Base-by-base conservation (phyloP, 176 grass and related monocot genomes). In the Triticum urartu region DNA sequence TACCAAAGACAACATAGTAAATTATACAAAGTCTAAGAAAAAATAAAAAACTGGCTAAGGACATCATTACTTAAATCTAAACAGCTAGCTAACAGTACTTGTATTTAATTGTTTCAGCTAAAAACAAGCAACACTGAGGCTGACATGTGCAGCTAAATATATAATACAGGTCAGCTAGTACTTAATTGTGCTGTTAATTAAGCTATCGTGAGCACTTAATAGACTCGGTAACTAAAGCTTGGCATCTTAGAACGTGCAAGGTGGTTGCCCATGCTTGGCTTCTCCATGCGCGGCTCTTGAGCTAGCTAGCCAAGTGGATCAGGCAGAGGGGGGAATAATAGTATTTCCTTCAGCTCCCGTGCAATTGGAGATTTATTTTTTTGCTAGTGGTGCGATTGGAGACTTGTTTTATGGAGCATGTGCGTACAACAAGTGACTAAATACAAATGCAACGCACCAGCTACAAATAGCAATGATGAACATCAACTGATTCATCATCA, bases 161-260 rank as follows among this genome's bases (percentile, higher is more conserved):
- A 47, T 3, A 87, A 76, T 81, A 45, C 42, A 17, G 47, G 35
- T 70, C 40, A 83, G n/a, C 21, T 75, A 78, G 75, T 84, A 84
- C 45, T 77, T 56, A 75, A 92, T 35, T 70, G 56, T 12, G 24
- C 4, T 34, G 38, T 50, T 89, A 77, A 89, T 81, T 77, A 89
- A 84, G 79, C 40, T 79, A 81, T 88, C 87, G 69, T 83, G 85
- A 68, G 68, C 66, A 62, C 68, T 91, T 80, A 87, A 81, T 85
- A 79, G 81, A 43, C 77, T 75, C 40, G 56, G 43, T 87, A 89
- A 84, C 84, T 91, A 84, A 89, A 87, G 80, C 56, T 94, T 82
- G 72, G 74, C 80, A 91, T 91, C 87, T 86, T 82, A 89, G 42
- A 94, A 94, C 89, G 77, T 94, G 92, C 84, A 75, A 82, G 36